Percentiles rank a stretch among this genome's conserved stretches.
Evolutionary conservation across 495 filamentous ascomycete species (phyloP).

Genomic region (Aspergillus sparsus): DNA sequence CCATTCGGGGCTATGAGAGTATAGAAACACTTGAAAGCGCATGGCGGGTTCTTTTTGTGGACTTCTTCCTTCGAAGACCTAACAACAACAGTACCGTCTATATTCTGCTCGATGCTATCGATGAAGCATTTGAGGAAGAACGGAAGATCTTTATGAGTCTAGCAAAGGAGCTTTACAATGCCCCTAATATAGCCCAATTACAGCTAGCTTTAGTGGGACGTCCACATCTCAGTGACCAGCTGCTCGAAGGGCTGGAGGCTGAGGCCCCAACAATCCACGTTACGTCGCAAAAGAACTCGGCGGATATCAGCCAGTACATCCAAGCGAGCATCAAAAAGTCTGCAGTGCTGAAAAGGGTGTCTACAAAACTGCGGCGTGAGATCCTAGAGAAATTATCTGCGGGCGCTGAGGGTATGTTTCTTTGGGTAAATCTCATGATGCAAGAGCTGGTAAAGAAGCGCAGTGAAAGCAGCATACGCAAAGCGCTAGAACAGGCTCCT

Average conservation of each 20-base stretch:
- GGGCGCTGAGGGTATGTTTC: conserved; percentile 40
- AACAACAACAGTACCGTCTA: conserved; percentile 25
- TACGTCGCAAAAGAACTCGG: conserved; percentile 30
- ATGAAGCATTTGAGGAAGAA: conserved; percentile 35
- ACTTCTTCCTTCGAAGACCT: conserved; percentile 27
- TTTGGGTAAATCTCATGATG: conserved; percentile 40
- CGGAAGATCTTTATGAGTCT: conserved; percentile 25
- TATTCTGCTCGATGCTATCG: conserved; percentile 37
- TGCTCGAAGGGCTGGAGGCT: conserved; percentile 25
- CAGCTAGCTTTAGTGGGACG: conserved; percentile 34
- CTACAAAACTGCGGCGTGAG: conserved; percentile 26
- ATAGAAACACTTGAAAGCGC: conserved; percentile 33
- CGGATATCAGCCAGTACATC: conserved; percentile 36
- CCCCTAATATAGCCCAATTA: conserved; percentile 10
- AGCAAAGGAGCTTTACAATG: conserved; percentile 18
- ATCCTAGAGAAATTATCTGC: conserved; percentile 31
- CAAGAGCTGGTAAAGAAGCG: conserved; percentile 35
- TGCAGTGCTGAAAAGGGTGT: conserved; percentile 22
- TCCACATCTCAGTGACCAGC: conserved; percentile 30
- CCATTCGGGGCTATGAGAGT: conserved; percentile 20
- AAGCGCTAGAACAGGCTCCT: conserved; percentile 31
- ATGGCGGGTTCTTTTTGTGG: conserved; percentile 33
- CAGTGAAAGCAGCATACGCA: conserved; percentile 27
- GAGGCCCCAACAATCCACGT: conserved; percentile 34
- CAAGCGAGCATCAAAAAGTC: conserved; percentile 30